Evolutionary conservation across 805 yeast genomes (phyloP).

Genomic region (Ascoidea rubescens): DNA sequence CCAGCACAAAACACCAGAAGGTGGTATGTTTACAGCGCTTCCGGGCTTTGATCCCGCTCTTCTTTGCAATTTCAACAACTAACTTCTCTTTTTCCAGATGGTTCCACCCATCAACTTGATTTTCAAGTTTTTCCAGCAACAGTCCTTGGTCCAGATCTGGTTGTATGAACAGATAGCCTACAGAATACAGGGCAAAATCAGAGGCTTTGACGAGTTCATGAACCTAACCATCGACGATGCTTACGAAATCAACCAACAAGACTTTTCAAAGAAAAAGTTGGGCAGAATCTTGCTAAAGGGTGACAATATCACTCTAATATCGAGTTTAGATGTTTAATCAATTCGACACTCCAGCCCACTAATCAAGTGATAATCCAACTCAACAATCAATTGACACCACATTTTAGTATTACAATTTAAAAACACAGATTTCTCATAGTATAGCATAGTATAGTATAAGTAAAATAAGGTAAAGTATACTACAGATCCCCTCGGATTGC

Average conservation of each 20-base stretch:
- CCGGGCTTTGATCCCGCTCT: too few relatives aligned
- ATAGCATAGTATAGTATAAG: too few relatives aligned
- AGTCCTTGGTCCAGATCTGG: slow-evolving; percentile 74
- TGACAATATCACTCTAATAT: slow-evolving; percentile 76
- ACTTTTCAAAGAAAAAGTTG: slow-evolving; percentile 34
- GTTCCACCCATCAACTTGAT: slow-evolving; percentile 89
- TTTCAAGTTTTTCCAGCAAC: slow-evolving; percentile 77
- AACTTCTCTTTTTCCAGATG: slow-evolving; percentile 21
- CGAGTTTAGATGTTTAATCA: slow-evolving; percentile 18
- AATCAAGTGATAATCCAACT: neutral
- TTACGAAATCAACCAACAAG: slow-evolving; percentile 44
- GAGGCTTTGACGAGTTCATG: slow-evolving; percentile 98
- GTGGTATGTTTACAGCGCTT: too few relatives aligned
- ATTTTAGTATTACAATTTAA: too few relatives aligned
- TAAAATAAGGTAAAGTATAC: too few relatives aligned
- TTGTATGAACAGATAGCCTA: slow-evolving; percentile 70
- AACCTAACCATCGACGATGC: slow-evolving; percentile 57
- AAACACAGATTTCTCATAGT: too few relatives aligned
- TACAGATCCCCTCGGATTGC: too few relatives aligned
- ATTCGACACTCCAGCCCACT: neutral
- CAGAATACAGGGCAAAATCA: slow-evolving; percentile 69
- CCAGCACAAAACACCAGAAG: too few relatives aligned
- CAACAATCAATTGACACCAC: neutral
- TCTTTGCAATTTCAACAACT: too few relatives aligned
- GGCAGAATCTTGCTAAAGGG: slow-evolving; percentile 83